Percentiles rank a stretch among this genome's conserved stretches.
Conservation (phyloP, 2,329 filamentous ascomycete genomes). For the Paracorniculantispora psalliotae region DNA sequence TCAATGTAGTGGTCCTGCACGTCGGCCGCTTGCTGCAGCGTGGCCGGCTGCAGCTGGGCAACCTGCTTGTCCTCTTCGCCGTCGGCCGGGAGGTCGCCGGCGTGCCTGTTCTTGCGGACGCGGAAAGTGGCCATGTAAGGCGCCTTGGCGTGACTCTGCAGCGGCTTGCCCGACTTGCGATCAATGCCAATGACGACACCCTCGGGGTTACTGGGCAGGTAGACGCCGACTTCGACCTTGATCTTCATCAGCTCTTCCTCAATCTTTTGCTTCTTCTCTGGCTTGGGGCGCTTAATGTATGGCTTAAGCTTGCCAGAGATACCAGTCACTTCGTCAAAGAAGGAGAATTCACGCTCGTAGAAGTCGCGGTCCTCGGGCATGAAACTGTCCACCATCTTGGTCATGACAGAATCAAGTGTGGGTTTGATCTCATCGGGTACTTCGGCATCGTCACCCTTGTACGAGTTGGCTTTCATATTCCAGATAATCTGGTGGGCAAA, state of each 20-base stretch:
- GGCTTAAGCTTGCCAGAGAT: constrained; percentile 96
- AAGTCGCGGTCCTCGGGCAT: constrained; percentile 73
- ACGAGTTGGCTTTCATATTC: constrained; percentile 99
- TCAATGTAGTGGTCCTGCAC: constrained; percentile 64
- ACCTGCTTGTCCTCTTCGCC: constrained; percentile 30
- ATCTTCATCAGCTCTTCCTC: constrained; percentile 98
- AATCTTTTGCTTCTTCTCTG: constrained; percentile 98
- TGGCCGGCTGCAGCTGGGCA: constrained; percentile 4
- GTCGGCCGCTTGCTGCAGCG: constrained; percentile 1
- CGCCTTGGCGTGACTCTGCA: constrained; percentile 97
- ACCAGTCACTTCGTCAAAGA: constrained; percentile 93
- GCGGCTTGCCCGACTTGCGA: constrained; percentile 91
- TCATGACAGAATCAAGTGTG: constrained; percentile 84
- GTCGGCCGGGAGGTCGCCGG: constrained; percentile 44
- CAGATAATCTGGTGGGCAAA: constrained; percentile 99
- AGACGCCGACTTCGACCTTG: constrained; percentile 93
- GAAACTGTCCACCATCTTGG: constrained; percentile 77
- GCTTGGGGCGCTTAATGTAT: constrained; percentile 84
- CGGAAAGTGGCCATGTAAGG: constrained; percentile 99
- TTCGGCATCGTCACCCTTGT: constrained; percentile 90
- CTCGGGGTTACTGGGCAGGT: constrained; percentile 94
- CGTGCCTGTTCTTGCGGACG: constrained; percentile 72
- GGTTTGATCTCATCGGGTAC: constrained; percentile 91
- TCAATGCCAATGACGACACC: constrained; percentile 97
- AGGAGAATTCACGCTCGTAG: constrained; percentile 92